phyloP scores from a whole-genome alignment of 2,329 filamentous ascomycete species.

The Chlorencoelia australis region DNA sequence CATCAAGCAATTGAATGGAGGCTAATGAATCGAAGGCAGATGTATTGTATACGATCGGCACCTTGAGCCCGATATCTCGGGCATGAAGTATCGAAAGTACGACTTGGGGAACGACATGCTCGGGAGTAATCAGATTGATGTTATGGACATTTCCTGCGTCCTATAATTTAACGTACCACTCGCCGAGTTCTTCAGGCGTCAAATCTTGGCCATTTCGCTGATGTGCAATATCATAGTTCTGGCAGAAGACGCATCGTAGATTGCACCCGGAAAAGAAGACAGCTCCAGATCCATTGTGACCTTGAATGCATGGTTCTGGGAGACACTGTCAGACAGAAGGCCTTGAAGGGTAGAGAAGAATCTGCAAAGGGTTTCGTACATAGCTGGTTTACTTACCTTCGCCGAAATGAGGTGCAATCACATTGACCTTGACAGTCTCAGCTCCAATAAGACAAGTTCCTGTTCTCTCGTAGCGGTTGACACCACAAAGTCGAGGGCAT shows the following conservation, averaged over 20 bases:
- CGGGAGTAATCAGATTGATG: conserved; percentile 79
- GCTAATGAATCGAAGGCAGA: conserved; percentile 69
- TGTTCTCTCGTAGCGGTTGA: conserved; percentile 71
- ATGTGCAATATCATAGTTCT: conserved; percentile 78
- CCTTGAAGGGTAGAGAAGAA: not conserved
- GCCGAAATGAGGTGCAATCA: conserved; percentile 77
- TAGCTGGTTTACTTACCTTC: conserved; percentile 41
- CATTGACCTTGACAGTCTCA: conserved; percentile 67
- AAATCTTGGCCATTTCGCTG: conserved; percentile 72
- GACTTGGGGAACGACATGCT: conserved; percentile 80
- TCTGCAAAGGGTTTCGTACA: conserved; percentile 1
- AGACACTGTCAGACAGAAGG: conserved; percentile 1
- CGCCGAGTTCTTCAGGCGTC: conserved; percentile 65
- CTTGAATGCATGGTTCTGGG: conserved; percentile 67
- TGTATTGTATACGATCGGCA: conserved; percentile 80
- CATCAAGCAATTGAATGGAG: conserved; percentile 63
- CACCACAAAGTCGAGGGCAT: conserved; percentile 65
- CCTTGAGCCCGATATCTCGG: conserved; percentile 53
- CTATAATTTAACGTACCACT: conserved; percentile 78
- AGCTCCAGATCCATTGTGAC: conserved; percentile 67
- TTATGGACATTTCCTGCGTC: conserved; percentile 75
- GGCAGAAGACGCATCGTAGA: conserved; percentile 57
- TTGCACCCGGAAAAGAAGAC: conserved; percentile 52
- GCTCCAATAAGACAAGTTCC: conserved; percentile 69
- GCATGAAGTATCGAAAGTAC: conserved; percentile 67